These are phyloP conservation scores for Phytophthora sansomeana DNA, from an alignment of 352 stramenopile genomes.

Conservation along the genomic window DNA sequence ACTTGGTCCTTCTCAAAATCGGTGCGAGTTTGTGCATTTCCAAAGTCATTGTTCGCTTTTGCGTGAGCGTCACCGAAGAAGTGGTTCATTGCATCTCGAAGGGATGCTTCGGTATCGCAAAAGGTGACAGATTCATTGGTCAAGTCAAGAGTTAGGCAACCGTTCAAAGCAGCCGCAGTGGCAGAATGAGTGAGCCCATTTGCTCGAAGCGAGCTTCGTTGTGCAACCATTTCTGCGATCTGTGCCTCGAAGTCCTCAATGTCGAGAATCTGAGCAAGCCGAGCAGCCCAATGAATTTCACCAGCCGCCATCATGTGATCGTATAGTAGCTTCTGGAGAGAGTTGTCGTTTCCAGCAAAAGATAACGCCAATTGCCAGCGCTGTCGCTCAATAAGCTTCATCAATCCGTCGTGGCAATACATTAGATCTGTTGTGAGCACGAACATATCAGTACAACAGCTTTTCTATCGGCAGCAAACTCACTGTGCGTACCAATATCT, in stretches of 20 bases:
- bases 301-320: slow-evolving; percentile 51
- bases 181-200: slow-evolving; percentile 24
- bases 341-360: slow-evolving; percentile 67
- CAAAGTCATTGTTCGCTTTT: neutral
- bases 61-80: slow-evolving; percentile 29
- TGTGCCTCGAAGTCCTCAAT: slow-evolving; percentile 54
- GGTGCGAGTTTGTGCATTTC: neutral
- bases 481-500: slow-evolving; percentile 52
- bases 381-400: slow-evolving; percentile 73
- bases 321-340: slow-evolving; percentile 58
- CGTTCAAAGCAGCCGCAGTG: slow-evolving; percentile 35
- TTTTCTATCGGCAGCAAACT: neutral
- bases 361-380: slow-evolving; percentile 72
- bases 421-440: slow-evolving; percentile 42
- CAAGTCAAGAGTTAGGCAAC: slow-evolving; percentile 48
- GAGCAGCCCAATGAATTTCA: slow-evolving; percentile 48
- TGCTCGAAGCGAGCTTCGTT: slow-evolving; percentile 15
- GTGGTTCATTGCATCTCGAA: slow-evolving; percentile 38
- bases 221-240: slow-evolving; percentile 19
- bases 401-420: slow-evolving; percentile 66
- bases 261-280: slow-evolving; percentile 49
- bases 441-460: neutral
- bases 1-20: slow-evolving; percentile 22
- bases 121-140: slow-evolving; percentile 39
- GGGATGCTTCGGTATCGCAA: slow-evolving; percentile 46